A percentile compares a stretch with the other conserved stretches of the same genome.
These are phyloP conservation scores for Panaeolus cyanescens DNA, from an alignment of 768 basidiomycete genomes.

Conservation along the genomic window DNA sequence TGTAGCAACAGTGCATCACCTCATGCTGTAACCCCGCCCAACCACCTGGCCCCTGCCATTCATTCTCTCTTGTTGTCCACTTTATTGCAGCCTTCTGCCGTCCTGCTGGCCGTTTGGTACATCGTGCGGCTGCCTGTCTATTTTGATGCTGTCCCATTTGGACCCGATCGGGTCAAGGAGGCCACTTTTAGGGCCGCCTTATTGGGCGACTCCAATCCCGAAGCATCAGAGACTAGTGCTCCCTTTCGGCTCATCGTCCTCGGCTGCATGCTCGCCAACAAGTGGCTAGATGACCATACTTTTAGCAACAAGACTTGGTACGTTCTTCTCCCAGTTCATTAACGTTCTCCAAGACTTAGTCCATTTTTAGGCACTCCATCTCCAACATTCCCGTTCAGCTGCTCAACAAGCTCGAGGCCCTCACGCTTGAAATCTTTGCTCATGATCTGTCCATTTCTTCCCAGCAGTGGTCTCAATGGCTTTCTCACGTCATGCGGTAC, in stretches of 20 bases:
- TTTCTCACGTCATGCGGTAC: conserved; percentile 63
- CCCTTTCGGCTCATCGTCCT: conserved; percentile 77
- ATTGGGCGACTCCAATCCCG: conserved; percentile 49
- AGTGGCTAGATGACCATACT: conserved; percentile 88
- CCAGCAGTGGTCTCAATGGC: conserved; percentile 71
- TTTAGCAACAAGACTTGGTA: conserved; percentile 91
- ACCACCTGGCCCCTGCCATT: conserved; percentile 57
- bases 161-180: conserved; percentile 58
- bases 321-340: conserved; percentile 21
- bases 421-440: conserved; percentile 68
- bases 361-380: conserved; percentile 67
- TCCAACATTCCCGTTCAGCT: conserved; percentile 72
- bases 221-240: conserved; percentile 55
- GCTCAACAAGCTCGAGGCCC: conserved; percentile 71
- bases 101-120: conserved; percentile 81
- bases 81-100: conserved; percentile 78
- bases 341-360: conserved; percentile 12
- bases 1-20: conserved; percentile 34
- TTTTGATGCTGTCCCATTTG: conserved; percentile 53
- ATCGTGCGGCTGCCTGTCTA: conserved; percentile 76
- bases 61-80: conserved; percentile 79
- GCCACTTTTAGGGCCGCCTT: conserved; percentile 64
- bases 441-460: conserved; percentile 72
- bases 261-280: conserved; percentile 85
- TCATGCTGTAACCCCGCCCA: conserved; percentile 50